Evolutionary conservation across 2,329 filamentous ascomycete species (phyloP), one percentile per base, ranked within the genome.

Genomic region (Cercospora sp.): DNA sequence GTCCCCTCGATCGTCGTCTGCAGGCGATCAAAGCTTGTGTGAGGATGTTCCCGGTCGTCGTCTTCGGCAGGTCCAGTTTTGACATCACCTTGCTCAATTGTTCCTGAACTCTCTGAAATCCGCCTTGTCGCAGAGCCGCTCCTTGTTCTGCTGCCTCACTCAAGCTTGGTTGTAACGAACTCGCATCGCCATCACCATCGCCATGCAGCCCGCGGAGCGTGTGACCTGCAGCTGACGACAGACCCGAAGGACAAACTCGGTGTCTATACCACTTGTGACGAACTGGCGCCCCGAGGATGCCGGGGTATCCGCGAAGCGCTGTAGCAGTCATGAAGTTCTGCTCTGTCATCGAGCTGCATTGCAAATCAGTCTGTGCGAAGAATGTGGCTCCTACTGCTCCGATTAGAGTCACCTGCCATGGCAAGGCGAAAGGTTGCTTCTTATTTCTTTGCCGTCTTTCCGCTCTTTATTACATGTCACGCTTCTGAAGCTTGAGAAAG

Each of bases 11-110:
- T 51, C 45, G 2, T 12, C 36, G 2, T 51, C 45, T 23, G 45
- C 20, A 23, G 3, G 45, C 26, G 26, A 58, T 58, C 53, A 58
- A 26, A 33, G 26, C 53, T 28, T 58, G 53, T 58, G 26, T 16
- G 53, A 58, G 53, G 53, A 31, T 63, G 36, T 51, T 33, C 40
- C 60, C 28, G 40, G 60, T 63, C 60, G 60, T 16, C 60, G 13
- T 63, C 42, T 63, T 51, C 42, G 23, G 40, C 60, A 63, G 33
- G 28, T 63, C 60, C 60, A 48, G 40, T 42, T 63, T 48, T 63
- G 61, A 63, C 61, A 57, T 63, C 61, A 63, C 61, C 61, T 63
- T 58, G 53, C 26, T 30, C 20, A 33, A 30, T 31, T 9, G 26
- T 28, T 58, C 26, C 53, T 31, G 53, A 58, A 58, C 26, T 58